Base-by-base conservation (phyloP, 2,329 filamentous ascomycete genomes). In the Colletotrichum tofieldiae region DNA sequence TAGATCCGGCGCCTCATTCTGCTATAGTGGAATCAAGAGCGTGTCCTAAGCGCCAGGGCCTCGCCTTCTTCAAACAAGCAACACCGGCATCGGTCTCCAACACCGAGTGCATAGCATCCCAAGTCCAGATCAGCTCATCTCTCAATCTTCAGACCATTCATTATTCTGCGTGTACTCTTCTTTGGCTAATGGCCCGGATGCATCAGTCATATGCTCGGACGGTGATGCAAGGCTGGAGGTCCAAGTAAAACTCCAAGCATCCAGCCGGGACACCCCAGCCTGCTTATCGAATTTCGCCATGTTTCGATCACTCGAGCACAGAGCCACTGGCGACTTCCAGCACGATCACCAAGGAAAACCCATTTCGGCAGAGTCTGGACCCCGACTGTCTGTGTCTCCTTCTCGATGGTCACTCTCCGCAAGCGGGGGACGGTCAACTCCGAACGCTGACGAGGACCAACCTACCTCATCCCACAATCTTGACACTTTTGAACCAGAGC, bases 241-340 rank as follows among this genome's bases (percentile, higher is more conserved):
- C 70, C 66, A 54, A 69, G 70, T 29, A n/a, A 47, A 16, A n/a
- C 54, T 59, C 41, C 54, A 72, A 70, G 70, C 70, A 65, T n/a
- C 39, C 16, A 29, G n/a, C 47, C 56, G 59, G 70, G 52, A 20
- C 39, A 61, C 11, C 65, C 70, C 54, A 26, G 69, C 51, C 11
- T 58, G 43, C n/a, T 11, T n/a, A 29, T 26, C 20, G 35, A 43
- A 35, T 37, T 47, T 39, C 51, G 29, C 16, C 51, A 61, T 81
- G 79, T 74, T 81, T 45, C 74, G 74, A 60, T 75, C 75, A 56
- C 58, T 76, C 26, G 77, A 73, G 64, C 76, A 75, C 56, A 78
- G 74, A 68, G 75, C 75, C n/a, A 75, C 72, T 45, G 71, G 71
- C 35, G 64, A 76, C 65, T 76, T 77, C 54, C 75, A 54, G 23